A percentile compares a stretch with the other conserved stretches of the same genome.
phyloP scores from a whole-genome alignment of 495 filamentous ascomycete genomes.

The Aspergillus incahuasiensis region DNA sequence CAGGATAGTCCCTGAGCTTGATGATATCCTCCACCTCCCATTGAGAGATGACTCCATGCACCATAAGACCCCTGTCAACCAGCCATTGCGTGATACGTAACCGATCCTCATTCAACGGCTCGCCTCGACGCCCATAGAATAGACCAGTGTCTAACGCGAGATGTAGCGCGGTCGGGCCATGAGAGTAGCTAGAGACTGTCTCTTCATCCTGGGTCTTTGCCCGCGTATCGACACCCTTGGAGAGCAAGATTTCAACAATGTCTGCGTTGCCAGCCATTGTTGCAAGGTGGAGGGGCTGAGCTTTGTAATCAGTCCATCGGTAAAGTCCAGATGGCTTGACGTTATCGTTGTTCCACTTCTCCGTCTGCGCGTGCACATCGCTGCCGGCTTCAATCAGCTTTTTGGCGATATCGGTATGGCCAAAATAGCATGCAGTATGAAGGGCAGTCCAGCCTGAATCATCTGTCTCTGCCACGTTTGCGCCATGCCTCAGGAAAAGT shows the following conservation, averaged over 20 bases:
- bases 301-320: neutral
- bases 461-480: neutral
- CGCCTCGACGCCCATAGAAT: neutral
- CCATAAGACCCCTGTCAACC: neutral
- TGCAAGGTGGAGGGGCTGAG: constrained; percentile 5
- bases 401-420: neutral
- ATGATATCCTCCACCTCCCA: neutral
- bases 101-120: neutral
- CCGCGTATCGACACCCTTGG: neutral
- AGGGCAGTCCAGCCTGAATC: constrained; percentile 10
- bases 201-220: neutral
- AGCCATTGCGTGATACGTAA: constrained; percentile 1
- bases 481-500: neutral
- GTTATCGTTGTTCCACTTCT: neutral
- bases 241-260: constrained; percentile 1
- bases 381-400: constrained; percentile 1
- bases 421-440: neutral
- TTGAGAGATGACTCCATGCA: neutral
- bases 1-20: constrained; percentile 6
- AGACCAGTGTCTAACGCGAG: neutral
- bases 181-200: neutral
- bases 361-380: neutral
- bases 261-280: constrained; percentile 4
- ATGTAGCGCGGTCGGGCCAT: constrained; percentile 7
- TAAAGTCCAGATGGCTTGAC: constrained; percentile 8